Evolutionary conservation across 495 filamentous ascomycete genomes (phyloP), one percentile per base, ranked within the genome.

Genomic region (Filosporella fistucella): DNA sequence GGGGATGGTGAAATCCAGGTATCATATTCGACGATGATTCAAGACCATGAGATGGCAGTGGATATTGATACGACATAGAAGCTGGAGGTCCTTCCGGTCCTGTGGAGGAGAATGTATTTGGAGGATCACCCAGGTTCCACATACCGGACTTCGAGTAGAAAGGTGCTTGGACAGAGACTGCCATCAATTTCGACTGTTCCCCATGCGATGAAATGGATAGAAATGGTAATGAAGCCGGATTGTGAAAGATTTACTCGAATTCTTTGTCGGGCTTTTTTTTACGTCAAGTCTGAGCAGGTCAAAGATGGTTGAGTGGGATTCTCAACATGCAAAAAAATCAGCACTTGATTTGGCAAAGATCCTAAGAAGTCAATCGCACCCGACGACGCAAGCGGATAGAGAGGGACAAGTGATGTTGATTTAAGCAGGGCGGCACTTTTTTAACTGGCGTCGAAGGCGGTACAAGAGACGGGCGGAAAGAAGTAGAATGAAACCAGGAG

Each of bases 41-140:
- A 59, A 49, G 60, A 54, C 42, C 66, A 41, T 62, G 58, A 17
- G 42, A 26, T 56, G 68, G 60, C 35, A 70, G 60, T 38, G 71
- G 64, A 57, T 75, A 78, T 59, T 72, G 71, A 58, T 75, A 76
- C 51, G 72, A 63, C 75, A 75, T 77, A 56, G 68, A 68, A 55
- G 61, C 57, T 62, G 72, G 65, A 61, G 67, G 66, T 57, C 62
- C 61, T 52, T 59, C 65, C 56, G 64, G 49, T 45, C 58, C 52
- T 22, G 51, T 50, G n/a, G 58, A 49, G 18, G 49, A 42, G 33
- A 47, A 56, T 34, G 47, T 29, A 17, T 25, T 52, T 13, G 37
- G 42, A 43, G 50, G 41, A 42, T 56, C 49, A 25, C 57, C 53
- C 47, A 54, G 28, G 45, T 45, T 46, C 49, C 57, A 53, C 49